Percentiles rank a stretch among this genome's conserved stretches.
Evolutionary conservation across 2,329 filamentous ascomycete genomes (phyloP).

Genomic region (Neonectria neomacrospora): DNA sequence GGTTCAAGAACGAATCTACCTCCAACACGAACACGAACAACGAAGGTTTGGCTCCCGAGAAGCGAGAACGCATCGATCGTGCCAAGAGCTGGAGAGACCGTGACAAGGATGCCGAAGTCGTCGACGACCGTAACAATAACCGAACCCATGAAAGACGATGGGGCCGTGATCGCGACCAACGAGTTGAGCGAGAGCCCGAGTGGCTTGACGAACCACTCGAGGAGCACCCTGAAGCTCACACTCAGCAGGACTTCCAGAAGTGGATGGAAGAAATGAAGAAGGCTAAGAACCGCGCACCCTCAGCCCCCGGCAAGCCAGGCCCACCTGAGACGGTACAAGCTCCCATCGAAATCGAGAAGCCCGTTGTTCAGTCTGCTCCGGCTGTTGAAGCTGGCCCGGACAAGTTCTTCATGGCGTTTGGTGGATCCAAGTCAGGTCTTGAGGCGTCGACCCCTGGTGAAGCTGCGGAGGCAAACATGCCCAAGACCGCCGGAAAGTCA

Average conservation of each 20-base stretch:
- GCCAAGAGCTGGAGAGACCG: conserved; percentile 72
- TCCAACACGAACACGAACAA: conserved; percentile 42
- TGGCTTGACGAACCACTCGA: conserved; percentile 84
- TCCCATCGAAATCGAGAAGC: conserved; percentile 59
- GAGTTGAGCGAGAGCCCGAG: conserved; percentile 84
- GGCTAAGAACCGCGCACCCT: conserved; percentile 57
- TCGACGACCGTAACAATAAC: conserved; percentile 68
- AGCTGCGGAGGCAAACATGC: conserved; percentile 57
- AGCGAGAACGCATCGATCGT: conserved; percentile 67
- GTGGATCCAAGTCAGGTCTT: conserved; percentile 52
- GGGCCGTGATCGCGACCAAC: conserved; percentile 67
- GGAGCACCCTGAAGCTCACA: conserved; percentile 77
- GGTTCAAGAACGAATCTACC: conserved; percentile 72
- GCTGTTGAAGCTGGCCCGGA: conserved; percentile 76
- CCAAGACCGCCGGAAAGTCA: conserved; percentile 71
- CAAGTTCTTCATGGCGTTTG: conserved; percentile 77
- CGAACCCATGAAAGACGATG: conserved; percentile 61
- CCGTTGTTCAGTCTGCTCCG: conserved; percentile 68
- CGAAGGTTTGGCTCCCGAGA: conserved; percentile 50
- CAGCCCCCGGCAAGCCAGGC: conserved; percentile 52
- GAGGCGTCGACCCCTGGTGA: conserved; percentile 66
- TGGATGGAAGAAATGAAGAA: conserved; percentile 94
- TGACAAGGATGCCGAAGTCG: conserved; percentile 53
- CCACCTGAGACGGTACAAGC: conserved; percentile 50
- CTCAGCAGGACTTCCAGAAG: conserved; percentile 90